Evolutionary conservation across 2,329 filamentous ascomycete genomes (phyloP), one percentile per base, ranked within the genome.

Genomic region (Fusarium tuaranense): DNA sequence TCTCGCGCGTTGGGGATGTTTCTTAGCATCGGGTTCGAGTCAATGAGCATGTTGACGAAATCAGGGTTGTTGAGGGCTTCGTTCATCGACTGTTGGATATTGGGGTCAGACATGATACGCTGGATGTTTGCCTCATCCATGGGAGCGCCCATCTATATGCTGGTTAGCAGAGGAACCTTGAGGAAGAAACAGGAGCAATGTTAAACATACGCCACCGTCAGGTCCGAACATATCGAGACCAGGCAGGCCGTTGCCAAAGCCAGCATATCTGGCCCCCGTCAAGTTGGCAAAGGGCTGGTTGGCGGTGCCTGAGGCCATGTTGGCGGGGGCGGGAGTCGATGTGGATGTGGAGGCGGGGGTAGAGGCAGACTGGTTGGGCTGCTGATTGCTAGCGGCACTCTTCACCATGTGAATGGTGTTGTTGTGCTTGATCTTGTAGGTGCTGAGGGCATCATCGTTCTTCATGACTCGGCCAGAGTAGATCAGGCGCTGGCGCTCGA

Each of bases 391-490:
- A 70, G 94, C 94, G 53, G 97, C 96, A 81, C 95, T 97, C 88
- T 97, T 98, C 79, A 99, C 97, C 79, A 99, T 90, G 83, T 99
- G 97, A 78, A 99, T 92, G 20, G 96, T 98, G 84, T 98, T 97
- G 74, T 95, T 95, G 75, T 94, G 89, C 88, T 98, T 98, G 84
- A 99, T 95, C 88, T 98, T 98, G 87, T 97, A 97, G 67, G 91
- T 91, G 74, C 89, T 91, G 51, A 99, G 86, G 0, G 93, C 92
- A 79, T 99, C 96, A 69, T 93, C 91, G 82, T 99, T 97, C 87
- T 98, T 99, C 86, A 99, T 91, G 71, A 99, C 96, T 71, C 96
- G 93, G 63, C 97, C 97, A 7, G 96, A 98, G 87, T 98, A 99
- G 85, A 99, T 99, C 74, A 99, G 88, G 71, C 97, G 94, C 86